Conservation (phyloP, 495 filamentous ascomycete species). For the Hypoxylon trugodes region DNA sequence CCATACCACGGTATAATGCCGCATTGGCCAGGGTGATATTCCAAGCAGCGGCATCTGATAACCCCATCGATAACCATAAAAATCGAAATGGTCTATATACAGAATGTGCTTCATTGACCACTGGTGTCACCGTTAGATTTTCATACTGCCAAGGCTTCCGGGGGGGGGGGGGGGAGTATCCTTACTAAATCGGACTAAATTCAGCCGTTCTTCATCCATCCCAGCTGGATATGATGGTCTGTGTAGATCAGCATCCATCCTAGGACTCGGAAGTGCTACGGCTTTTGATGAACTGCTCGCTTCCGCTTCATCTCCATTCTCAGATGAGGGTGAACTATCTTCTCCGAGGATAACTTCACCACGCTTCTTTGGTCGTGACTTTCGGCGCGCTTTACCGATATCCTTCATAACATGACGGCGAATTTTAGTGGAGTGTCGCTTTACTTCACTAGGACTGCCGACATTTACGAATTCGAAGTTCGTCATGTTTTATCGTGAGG, state of each 20-base stretch:
- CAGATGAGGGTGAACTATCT: not conserved
- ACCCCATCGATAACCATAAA: slow-evolving; percentile 36
- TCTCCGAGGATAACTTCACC: slow-evolving; percentile 21
- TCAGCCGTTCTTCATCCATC: slow-evolving; percentile 37
- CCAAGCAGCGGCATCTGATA: slow-evolving; percentile 38
- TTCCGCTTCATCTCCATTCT: not conserved
- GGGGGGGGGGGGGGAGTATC: too few species aligned
- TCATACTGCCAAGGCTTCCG: not conserved
- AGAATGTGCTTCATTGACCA: slow-evolving; percentile 28
- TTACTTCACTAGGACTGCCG: slow-evolving; percentile 31
- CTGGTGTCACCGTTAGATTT: slow-evolving; percentile 23
- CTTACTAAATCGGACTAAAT: slow-evolving; percentile 34
- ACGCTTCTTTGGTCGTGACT: slow-evolving; percentile 26
- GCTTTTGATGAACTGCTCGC: not conserved
- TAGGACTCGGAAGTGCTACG: slow-evolving; percentile 2
- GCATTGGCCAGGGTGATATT: slow-evolving; percentile 41
- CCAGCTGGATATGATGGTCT: slow-evolving; percentile 19
- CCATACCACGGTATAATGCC: slow-evolving; percentile 7
- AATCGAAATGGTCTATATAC: slow-evolving; percentile 38
- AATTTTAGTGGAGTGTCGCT: slow-evolving; percentile 40
- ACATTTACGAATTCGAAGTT: slow-evolving; percentile 44
- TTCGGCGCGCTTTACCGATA: slow-evolving; percentile 46
- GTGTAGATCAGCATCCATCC: slow-evolving; percentile 21
- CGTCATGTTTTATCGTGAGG: slow-evolving; percentile 17
- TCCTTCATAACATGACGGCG: slow-evolving; percentile 51